Evolutionary conservation across 1,284 basidiomycete species (phyloP).

Genomic region (Rhizopogon parksii): DNA sequence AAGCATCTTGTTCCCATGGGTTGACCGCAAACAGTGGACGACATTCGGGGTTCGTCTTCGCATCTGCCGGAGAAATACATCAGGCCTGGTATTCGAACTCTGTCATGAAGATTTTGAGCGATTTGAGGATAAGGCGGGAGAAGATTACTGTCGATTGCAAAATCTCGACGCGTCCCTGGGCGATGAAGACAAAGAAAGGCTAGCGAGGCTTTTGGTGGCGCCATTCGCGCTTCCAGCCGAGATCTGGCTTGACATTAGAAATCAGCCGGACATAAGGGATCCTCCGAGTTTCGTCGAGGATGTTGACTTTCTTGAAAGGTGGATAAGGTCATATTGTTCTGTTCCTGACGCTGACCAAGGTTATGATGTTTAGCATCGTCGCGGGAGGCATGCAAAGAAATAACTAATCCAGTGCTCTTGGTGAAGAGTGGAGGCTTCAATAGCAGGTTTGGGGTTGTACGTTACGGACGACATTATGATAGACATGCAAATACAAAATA

Average conservation of each 20-base stretch:
- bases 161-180: neutral
- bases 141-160: neutral
- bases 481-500: neutral
- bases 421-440: neutral
- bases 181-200: no score
- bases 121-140: conserved; percentile 1
- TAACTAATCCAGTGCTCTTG: neutral
- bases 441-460: neutral
- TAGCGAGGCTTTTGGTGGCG: neutral
- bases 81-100: neutral
- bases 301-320: conserved; percentile 1
- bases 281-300: neutral
- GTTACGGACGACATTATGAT: neutral
- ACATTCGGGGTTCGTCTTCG: neutral
- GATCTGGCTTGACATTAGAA: neutral
- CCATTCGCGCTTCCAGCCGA: neutral
- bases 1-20: neutral
- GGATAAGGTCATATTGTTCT: neutral
- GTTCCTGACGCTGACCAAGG: neutral
- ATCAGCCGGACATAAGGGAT: neutral
- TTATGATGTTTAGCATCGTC: neutral
- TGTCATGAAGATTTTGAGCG: neutral
- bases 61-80: neutral
- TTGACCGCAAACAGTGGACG: neutral
- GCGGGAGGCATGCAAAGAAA: neutral